A percentile compares a stretch with the other conserved stretches of the same genome.
These are phyloP conservation scores for Lenzites betulinus DNA, from an alignment of 768 basidiomycete genomes.

Conservation along the genomic window DNA sequence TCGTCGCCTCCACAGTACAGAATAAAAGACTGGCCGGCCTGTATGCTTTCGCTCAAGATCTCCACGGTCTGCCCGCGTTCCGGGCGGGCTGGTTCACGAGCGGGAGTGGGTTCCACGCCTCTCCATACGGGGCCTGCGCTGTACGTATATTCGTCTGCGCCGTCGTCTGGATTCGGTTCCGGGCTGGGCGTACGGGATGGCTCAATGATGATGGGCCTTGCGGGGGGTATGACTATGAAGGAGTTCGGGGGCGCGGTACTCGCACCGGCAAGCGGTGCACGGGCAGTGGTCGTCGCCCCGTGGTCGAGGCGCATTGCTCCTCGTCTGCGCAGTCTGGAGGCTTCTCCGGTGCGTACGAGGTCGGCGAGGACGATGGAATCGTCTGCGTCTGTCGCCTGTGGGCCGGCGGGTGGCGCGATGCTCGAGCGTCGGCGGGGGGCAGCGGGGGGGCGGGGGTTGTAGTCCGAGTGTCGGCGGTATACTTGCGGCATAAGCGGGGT, in stretches of 20 bases:
- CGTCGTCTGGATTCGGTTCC: conserved; percentile 16
- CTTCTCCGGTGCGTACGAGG: conserved; percentile 72
- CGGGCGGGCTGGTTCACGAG: conserved; percentile 2
- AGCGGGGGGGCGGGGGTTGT: conserved; percentile 21
- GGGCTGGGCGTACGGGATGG: conserved; percentile 17
- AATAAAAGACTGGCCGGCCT: conserved; percentile 19
- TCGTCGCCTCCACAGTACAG: conserved; percentile 26
- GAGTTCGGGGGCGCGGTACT: conserved; percentile 6
- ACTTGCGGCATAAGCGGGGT: conserved; percentile 31
- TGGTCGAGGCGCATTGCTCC: conserved; percentile 71
- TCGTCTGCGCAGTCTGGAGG: conserved; percentile 69
- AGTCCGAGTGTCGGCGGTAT: conserved; percentile 31
- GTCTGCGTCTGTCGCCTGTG: conserved; percentile 52
- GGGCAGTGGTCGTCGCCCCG: conserved; percentile 24
- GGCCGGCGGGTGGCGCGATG: conserved; percentile 13
- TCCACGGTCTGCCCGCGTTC: conserved; percentile 22
- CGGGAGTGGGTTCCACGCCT: conserved; percentile 13
- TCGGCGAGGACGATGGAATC: conserved; percentile 74
- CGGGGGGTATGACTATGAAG: conserved; percentile 10
- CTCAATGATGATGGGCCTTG: conserved; percentile 19
- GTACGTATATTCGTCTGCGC: conserved; percentile 23
- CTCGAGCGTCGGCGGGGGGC: conserved; percentile 27
- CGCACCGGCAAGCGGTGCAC: conserved; percentile 13
- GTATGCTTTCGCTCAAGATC: conserved; percentile 19
- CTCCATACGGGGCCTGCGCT: conserved; percentile 21